Percentiles rank a stretch among this genome's conserved stretches.
phyloP scores from a whole-genome alignment of 306 rosid species.

The Cicer chorassanicum region DNA sequence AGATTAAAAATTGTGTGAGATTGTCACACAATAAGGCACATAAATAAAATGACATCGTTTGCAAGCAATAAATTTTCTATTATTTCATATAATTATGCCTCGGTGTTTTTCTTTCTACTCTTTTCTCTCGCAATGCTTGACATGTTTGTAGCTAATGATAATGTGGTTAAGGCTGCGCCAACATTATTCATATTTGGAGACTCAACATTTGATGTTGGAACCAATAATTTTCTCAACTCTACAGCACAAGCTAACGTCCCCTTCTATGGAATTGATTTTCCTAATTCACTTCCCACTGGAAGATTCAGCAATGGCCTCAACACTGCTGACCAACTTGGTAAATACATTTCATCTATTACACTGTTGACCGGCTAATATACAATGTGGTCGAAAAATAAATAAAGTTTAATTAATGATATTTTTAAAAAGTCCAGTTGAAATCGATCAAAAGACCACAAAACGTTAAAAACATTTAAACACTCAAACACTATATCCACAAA shows the following conservation, averaged over 20 bases:
- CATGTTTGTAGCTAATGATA: conserved; percentile 39
- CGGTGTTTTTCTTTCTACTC: conserved; percentile 10
- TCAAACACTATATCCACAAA: too few relatives aligned
- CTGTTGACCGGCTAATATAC: too few relatives aligned
- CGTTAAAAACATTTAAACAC: too few relatives aligned
- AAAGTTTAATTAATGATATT: too few relatives aligned
- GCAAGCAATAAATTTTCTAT: not conserved
- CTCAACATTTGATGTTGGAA: conserved; percentile 64
- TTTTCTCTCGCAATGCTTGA: conserved; percentile 32
- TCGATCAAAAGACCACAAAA: too few relatives aligned
- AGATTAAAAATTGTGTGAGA: conserved; percentile 33
- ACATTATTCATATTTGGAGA: conserved; percentile 66
- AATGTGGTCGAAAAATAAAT: too few relatives aligned
- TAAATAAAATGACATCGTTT: conserved; percentile 43
- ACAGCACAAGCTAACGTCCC: conserved; percentile 49
- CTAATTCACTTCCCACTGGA: conserved; percentile 51
- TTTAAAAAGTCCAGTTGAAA: too few relatives aligned
- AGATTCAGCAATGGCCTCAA: conserved; percentile 71
- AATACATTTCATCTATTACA: not conserved
- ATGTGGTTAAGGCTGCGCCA: not conserved
- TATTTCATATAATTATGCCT: conserved; percentile 6
- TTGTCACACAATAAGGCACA: conserved; percentile 18
- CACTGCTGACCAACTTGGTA: conserved; percentile 64
- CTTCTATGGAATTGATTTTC: conserved; percentile 60
- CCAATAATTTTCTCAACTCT: conserved; percentile 49